Evolutionary conservation across 768 basidiomycete species (phyloP), one percentile per base, ranked within the genome.

Genomic region (Crassisporium funariophilum): DNA sequence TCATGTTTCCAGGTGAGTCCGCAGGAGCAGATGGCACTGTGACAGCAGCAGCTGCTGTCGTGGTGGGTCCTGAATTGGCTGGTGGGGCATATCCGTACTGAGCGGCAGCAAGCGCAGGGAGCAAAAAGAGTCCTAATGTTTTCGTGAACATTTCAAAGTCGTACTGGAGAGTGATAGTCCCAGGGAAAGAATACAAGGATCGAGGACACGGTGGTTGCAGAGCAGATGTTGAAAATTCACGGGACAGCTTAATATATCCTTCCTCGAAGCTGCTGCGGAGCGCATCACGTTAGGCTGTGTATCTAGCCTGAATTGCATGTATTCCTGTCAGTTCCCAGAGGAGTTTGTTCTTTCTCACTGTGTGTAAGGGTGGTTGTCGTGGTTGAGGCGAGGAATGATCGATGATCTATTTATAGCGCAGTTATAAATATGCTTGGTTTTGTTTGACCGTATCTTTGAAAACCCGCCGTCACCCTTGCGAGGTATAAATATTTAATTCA

Each of bases 21-120:
- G 72, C 36, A n/a, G 76, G 73, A 0, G 75, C 73, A 20, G 73
- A 65, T 4, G 76, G 71, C 7, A 58, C 53, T 17, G 66, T 49
- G 22, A 69, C 38, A 22, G 64, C 43, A 20, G 68, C 35, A 4
- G 66, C 21, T 3, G 64, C 44, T 15, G 61, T 16, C 4, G 58
- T 51, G 1, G 61, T 45, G 2, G 60, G 44, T 5, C 60, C 33
- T 10, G 59, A 21, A 34, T 52, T 50, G 16, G 50, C 47, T 13
- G 64, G 59, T 12, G 57, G 47, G 10, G 63, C 67, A 51, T 68
- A 52, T 35, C 50, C 48, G 34, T 46, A 71, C 53, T 78, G 78
- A 7, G 75, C 75, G 39, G 57, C 62, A 29, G 57, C 72, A 16
- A 73, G 52, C 44, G 59, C 59, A 23, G 72, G 68, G 41, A 73